Conservation (phyloP, 495 filamentous ascomycete genomes). For the Choiromyces venosus region DNA sequence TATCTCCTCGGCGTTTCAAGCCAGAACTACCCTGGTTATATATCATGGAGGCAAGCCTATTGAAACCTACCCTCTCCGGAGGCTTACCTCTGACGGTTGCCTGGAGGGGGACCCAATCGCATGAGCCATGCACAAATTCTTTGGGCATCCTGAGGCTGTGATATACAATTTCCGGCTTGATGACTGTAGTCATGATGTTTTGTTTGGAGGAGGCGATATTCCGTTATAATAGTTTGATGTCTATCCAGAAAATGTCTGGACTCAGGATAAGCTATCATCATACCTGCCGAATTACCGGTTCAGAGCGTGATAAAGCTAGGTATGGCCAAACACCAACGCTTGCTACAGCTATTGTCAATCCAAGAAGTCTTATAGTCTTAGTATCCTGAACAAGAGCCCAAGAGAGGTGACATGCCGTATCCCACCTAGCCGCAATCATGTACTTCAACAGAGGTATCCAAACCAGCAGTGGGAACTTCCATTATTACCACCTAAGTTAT, state of each 20-base stretch:
- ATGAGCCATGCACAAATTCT: not conserved
- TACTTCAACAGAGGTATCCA: too few species aligned
- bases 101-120: not conserved
- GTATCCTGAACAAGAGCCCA: too few species aligned
- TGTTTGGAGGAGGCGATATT: not conserved
- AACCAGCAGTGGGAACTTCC: too few species aligned
- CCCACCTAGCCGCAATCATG: too few species aligned
- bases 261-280: not conserved
- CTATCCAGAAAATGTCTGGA: not conserved
- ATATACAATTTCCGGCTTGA: not conserved
- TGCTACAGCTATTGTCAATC: not conserved
- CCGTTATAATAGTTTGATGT: not conserved
- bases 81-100: not conserved
- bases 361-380: not conserved
- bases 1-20: not conserved
- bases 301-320: not conserved
- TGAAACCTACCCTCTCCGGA: not conserved
- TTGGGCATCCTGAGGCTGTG: not conserved
- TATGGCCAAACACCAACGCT: not conserved
- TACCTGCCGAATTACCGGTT: not conserved
- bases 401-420: too few species aligned
- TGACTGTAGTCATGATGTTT: not conserved
- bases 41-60: too few species aligned
- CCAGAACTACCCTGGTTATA: not conserved
- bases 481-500: too few species aligned